These are phyloP conservation scores for Ophiocordyceps camponoti-floridani DNA, from an alignment of 2,329 filamentous ascomycete species.

Conservation along the genomic window DNA sequence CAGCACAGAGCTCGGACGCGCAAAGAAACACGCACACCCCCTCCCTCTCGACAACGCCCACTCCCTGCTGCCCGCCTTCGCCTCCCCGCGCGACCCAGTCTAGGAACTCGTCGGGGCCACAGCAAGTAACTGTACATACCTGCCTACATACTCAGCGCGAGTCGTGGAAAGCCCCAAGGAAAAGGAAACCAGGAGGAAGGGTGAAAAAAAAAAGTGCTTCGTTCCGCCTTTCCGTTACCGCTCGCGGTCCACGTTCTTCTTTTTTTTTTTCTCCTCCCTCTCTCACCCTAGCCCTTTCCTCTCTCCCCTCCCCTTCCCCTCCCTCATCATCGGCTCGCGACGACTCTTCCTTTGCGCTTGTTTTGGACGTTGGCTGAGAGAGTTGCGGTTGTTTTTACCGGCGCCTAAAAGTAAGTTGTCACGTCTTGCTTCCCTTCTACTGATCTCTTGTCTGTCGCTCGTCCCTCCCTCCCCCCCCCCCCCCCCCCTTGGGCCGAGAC, in stretches of 20 bases:
- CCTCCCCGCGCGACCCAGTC: constrained; percentile 9
- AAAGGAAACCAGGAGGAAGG: not conserved
- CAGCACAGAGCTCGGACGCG: constrained; percentile 3
- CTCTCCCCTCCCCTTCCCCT: not conserved
- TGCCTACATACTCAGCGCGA: constrained; percentile 5
- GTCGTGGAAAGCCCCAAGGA: constrained; percentile 1
- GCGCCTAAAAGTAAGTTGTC: constrained; percentile 34
- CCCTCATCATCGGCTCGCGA: constrained; percentile 17
- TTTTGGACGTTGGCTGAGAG: constrained; percentile 24
- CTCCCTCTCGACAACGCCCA: constrained; percentile 10
- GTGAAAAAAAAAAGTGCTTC: constrained; percentile 14
- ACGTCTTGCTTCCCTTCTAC: constrained; percentile 2
- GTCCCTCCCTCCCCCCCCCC: not conserved
- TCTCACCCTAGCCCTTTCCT: constrained; percentile 4
- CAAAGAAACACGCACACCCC: constrained; percentile 6
- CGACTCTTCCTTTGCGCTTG: constrained; percentile 24
- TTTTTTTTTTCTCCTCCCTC: constrained; percentile 7
- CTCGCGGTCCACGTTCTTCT: constrained; percentile 13
- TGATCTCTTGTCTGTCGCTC: not conserved
- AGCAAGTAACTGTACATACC: not conserved
- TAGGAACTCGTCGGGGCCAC: constrained; percentile 2
- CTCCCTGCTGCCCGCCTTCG: constrained; percentile 12
- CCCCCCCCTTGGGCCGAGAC: not conserved
- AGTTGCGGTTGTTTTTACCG: constrained; percentile 28
- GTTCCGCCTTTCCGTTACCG: constrained; percentile 13